Evolutionary conservation across 768 basidiomycete species (phyloP).

Genomic region (Crucibulum laeve): DNA sequence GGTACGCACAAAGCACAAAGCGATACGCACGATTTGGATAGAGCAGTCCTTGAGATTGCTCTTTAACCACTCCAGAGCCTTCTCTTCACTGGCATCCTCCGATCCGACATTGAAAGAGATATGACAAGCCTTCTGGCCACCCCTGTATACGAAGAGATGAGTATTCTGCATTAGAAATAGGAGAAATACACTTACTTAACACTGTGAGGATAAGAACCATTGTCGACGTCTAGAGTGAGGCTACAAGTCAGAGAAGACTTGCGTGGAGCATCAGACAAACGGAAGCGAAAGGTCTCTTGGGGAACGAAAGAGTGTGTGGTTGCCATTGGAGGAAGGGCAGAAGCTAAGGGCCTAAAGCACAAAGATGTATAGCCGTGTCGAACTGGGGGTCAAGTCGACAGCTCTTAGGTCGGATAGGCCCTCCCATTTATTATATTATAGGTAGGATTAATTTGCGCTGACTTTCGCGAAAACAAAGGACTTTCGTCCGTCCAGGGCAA

Average conservation of each 20-base stretch:
- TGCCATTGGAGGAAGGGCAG: conserved; percentile 2
- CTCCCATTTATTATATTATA: too few species aligned
- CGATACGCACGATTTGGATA: background rate
- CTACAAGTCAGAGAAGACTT: conserved; percentile 2
- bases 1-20: background rate
- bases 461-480: too few species aligned
- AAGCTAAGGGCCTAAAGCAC: too few species aligned
- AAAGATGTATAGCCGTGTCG: too few species aligned
- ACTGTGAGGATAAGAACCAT: background rate
- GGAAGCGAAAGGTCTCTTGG: conserved; percentile 2
- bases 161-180: background rate
- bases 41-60: background rate
- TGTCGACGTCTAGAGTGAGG: background rate
- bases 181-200: background rate
- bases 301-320: conserved; percentile 2
- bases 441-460: too few species aligned
- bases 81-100: conserved; percentile 1
- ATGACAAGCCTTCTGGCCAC: background rate
- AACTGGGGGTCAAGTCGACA: too few species aligned
- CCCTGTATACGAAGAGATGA: background rate
- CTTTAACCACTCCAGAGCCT: conserved; percentile 2
- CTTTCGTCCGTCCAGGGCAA: too few species aligned
- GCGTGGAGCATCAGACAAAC: conserved; percentile 2
- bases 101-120: conserved; percentile 3
- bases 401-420: too few species aligned